Percentiles rank a stretch among this genome's conserved stretches.
Evolutionary conservation across 345 rosid species (phyloP).

Genomic region (Boechera divaricarpa): DNA sequence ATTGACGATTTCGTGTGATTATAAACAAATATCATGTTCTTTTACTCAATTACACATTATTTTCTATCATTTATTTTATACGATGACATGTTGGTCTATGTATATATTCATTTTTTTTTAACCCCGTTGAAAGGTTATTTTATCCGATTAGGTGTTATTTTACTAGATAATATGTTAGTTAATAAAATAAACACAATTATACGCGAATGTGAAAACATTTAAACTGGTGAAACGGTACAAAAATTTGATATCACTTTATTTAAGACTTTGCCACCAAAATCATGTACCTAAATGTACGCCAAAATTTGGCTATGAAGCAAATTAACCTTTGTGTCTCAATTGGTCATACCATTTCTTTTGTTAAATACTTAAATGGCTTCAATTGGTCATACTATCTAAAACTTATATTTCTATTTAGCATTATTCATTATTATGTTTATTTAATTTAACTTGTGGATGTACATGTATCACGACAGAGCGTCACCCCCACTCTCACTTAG

Average conservation of each 20-base stretch:
- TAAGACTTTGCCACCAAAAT: background rate
- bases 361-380: background rate
- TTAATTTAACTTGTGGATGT: background rate
- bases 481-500: background rate
- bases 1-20: too few relatives aligned
- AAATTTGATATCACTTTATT: background rate
- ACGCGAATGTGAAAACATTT: too few relatives aligned
- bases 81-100: too few relatives aligned
- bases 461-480: constrained; percentile 15
- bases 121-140: too few relatives aligned
- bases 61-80: too few relatives aligned
- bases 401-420: background rate
- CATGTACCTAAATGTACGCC: background rate
- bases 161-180: too few relatives aligned
- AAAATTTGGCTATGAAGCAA: background rate
- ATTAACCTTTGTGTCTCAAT: background rate
- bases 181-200: too few relatives aligned
- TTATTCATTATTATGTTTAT: background rate
- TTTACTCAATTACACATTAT: too few relatives aligned
- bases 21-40: too few relatives aligned
- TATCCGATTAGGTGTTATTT: too few relatives aligned
- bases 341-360: background rate
- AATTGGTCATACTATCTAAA: background rate
- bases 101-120: too few relatives aligned
- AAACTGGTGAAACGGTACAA: too few relatives aligned